These are phyloP conservation scores for Fereydounia khargensis DNA, from an alignment of 1,284 basidiomycete species.

Conservation along the genomic window DNA sequence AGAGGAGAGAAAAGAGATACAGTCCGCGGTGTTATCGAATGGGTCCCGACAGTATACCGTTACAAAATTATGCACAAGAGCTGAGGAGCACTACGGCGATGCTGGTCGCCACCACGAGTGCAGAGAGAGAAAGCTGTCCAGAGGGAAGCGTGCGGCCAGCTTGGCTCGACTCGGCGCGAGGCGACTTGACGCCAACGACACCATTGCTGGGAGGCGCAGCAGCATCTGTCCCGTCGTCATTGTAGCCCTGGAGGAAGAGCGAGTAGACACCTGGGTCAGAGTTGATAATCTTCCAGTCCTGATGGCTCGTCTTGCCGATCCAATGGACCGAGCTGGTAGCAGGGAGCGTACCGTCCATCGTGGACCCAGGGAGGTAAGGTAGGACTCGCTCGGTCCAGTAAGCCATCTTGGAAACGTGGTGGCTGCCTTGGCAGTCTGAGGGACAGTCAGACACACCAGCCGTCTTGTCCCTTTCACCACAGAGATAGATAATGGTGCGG, in stretches of 20 bases:
- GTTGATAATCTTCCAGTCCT: conserved; percentile 35
- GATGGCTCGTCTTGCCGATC: conserved; percentile 28
- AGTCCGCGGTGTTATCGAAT: no score
- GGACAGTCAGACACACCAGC: conserved; percentile 29
- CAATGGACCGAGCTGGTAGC: conserved; percentile 16
- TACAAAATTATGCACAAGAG: no score
- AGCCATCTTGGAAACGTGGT: conserved; percentile 43
- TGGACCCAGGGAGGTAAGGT: conserved; percentile 30
- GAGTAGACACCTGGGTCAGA: conserved; percentile 39
- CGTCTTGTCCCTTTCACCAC: conserved; percentile 29
- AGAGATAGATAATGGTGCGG: conserved; percentile 38
- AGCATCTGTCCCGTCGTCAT: conserved; percentile 17
- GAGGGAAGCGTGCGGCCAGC: no score
- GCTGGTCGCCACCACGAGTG: no score
- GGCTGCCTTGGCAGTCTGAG: conserved; percentile 36
- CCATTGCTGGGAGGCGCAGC: conserved; percentile 10
- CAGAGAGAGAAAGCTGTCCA: no score
- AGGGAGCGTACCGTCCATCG: conserved; percentile 26
- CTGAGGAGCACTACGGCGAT: no score
- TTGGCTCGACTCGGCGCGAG: no score
- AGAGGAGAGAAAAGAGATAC: no score
- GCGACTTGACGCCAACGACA: no score
- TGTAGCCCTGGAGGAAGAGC: conserved; percentile 40
- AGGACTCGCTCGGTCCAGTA: conserved; percentile 41
- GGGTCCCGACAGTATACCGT: no score